phyloP scores from a whole-genome alignment of 371 early-diverging fungal genomes.

The Dichotomocladium elegans region DNA sequence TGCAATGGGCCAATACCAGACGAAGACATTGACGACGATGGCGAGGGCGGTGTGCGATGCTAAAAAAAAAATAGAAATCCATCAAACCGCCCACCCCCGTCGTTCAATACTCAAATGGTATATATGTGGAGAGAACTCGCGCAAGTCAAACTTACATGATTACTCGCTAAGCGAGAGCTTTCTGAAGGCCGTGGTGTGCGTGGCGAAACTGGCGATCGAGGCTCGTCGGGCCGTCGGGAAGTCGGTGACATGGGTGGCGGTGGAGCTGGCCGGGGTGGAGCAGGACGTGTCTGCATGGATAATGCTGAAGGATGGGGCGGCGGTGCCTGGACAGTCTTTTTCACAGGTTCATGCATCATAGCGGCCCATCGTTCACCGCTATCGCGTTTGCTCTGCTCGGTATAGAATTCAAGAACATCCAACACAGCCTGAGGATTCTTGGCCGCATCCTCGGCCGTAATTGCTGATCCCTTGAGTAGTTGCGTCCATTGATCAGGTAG shows the following conservation, averaged over 20 bases:
- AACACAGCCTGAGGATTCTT: conserved; percentile 93
- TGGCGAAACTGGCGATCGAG: conserved; percentile 5
- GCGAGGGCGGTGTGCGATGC: too few species aligned
- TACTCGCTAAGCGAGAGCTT: conserved; percentile 14
- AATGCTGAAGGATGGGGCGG: conserved; percentile 3
- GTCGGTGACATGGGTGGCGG: conserved; percentile 9
- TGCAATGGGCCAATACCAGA: too few species aligned
- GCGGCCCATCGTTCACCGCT: conserved; percentile 49
- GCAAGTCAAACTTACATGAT: conserved; percentile 27
- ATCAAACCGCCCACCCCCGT: too few species aligned
- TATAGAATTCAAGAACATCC: conserved; percentile 93
- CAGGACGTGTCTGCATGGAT: conserved; percentile 5
- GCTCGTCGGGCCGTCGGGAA: conserved; percentile 10
- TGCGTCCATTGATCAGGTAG: conserved; percentile 88
- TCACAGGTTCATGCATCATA: conserved; percentile 17
- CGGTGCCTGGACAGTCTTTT: too few species aligned
- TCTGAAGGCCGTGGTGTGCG: conserved; percentile 3
- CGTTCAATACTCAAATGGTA: conserved; percentile 9
- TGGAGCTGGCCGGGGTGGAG: conserved; percentile 22
- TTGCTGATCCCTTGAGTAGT: conserved; percentile 80
- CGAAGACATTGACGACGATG: conserved; percentile 19
- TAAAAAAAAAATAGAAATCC: too few species aligned
- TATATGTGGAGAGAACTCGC: too few species aligned
- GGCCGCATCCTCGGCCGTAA: conserved; percentile 89
- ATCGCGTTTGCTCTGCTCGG: conserved; percentile 59